Conservation (phyloP, 2,329 filamentous ascomycete species). For the Trichoderma atroviride region DNA sequence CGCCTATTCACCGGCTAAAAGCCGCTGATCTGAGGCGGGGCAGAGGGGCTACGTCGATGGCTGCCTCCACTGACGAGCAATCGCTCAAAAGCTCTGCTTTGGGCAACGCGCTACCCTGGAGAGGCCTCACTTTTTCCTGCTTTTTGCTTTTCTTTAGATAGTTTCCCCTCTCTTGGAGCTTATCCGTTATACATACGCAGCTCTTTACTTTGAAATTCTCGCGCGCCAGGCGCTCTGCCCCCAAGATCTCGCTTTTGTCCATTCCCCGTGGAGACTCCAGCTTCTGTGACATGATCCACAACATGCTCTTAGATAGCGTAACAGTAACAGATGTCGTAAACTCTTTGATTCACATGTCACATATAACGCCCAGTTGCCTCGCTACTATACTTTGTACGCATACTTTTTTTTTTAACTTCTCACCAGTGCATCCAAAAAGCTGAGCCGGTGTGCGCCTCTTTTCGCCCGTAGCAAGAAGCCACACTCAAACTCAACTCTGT, state of each 20-base stretch:
- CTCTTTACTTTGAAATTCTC: background rate
- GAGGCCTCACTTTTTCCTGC: background rate
- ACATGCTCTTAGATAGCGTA: too few species aligned
- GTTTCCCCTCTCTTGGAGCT: background rate
- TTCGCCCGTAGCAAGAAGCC: background rate
- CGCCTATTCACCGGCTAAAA: background rate
- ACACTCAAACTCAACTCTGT: background rate
- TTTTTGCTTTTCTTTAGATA: background rate
- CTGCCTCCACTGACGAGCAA: background rate
- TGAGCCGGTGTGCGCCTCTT: background rate
- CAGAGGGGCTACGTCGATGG: background rate
- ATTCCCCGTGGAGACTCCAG: background rate
- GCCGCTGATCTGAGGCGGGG: background rate
- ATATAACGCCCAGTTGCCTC: background rate
- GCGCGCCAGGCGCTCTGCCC: background rate
- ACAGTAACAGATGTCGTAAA: background rate
- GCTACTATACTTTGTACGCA: background rate
- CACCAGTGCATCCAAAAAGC: background rate
- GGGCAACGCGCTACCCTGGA: background rate
- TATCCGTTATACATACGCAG: background rate
- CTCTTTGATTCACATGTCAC: background rate
- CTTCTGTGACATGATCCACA: background rate
- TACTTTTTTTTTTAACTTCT: background rate
- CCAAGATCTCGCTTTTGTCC: background rate
- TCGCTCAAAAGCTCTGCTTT: background rate